A percentile compares a stretch with the other conserved stretches of the same genome.
These are phyloP conservation scores for Eucalyptus cloeziana DNA, from an alignment of 345 rosid species.

Conservation along the genomic window DNA sequence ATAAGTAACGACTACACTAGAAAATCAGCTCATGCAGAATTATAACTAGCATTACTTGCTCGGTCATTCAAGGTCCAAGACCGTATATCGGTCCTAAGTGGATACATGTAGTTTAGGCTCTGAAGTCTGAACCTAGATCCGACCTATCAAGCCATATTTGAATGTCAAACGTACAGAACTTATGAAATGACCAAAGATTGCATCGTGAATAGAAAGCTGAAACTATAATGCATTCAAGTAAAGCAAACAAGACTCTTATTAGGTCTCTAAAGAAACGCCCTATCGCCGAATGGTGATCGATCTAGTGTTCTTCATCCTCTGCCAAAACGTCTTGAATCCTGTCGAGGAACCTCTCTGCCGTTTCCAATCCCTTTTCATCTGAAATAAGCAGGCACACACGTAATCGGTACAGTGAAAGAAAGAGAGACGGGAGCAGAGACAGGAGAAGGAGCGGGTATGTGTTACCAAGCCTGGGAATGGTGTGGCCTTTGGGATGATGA, in stretches of 20 bases:
- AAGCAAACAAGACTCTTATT: neutral
- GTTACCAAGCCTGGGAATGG: conserved; percentile 73
- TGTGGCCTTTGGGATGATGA: conserved; percentile 92
- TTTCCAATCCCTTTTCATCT: conserved; percentile 53
- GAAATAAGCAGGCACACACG: neutral
- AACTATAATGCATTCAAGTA: neutral
- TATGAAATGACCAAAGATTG: neutral
- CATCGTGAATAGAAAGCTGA: neutral
- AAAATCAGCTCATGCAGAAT: neutral
- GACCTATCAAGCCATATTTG: neutral
- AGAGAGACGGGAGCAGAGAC: neutral
- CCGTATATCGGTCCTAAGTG: neutral
- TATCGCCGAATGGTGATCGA: neutral
- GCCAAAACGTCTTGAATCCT: conserved; percentile 21
- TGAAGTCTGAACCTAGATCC: neutral
- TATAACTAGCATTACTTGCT: neutral
- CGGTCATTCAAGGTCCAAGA: neutral
- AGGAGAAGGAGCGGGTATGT: neutral
- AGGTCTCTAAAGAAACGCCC: neutral
- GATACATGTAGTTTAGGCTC: neutral
- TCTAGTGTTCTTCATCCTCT: neutral
- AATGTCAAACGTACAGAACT: neutral
- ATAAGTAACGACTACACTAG: neutral
- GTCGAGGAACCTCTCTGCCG: conserved; percentile 27
- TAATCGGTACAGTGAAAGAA: neutral